Evolutionary conservation across 805 yeast genomes (phyloP).

Genomic region (Lachancea sp.): DNA sequence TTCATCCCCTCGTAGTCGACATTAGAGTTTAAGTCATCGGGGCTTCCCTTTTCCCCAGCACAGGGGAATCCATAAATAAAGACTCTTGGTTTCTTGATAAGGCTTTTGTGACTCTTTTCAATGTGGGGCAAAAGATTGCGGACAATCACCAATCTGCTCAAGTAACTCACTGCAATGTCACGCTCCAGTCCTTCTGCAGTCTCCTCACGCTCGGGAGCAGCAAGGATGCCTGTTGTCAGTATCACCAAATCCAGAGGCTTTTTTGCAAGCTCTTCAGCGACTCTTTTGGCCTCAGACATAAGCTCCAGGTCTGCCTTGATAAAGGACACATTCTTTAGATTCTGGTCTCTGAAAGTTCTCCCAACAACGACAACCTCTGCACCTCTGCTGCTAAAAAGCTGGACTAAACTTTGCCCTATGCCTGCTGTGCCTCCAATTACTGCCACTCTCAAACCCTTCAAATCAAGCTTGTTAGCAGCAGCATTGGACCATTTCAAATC

Average conservation of each 20-base stretch:
- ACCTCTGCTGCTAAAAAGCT: slow-evolving; percentile 22
- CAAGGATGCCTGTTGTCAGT: slow-evolving; percentile 37
- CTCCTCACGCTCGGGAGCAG: slow-evolving; percentile 26
- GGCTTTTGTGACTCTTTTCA: not conserved
- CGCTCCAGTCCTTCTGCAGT: slow-evolving; percentile 36
- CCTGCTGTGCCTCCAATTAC: slow-evolving; percentile 39
- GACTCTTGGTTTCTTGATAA: slow-evolving; percentile 25
- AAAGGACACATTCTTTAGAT: slow-evolving; percentile 23
- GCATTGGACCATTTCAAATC: not conserved
- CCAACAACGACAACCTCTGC: slow-evolving; percentile 34
- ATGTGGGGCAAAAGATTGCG: slow-evolving; percentile 20
- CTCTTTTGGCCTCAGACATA: slow-evolving; percentile 20
- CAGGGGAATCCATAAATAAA: slow-evolving; percentile 39
- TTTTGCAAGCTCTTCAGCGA: slow-evolving; percentile 22
- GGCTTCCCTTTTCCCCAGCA: slow-evolving; percentile 26
- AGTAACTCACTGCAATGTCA: slow-evolving; percentile 35
- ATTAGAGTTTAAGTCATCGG: slow-evolving; percentile 34
- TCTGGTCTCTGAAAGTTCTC: slow-evolving; percentile 30
- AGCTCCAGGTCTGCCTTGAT: slow-evolving; percentile 33
- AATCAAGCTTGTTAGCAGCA: not conserved
- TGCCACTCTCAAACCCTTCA: slow-evolving; percentile 15
- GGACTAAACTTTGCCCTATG: slow-evolving; percentile 33
- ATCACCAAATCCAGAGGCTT: slow-evolving; percentile 25
- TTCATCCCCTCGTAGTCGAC: slow-evolving; percentile 21
- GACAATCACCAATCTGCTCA: slow-evolving; percentile 33